phyloP scores from a whole-genome alignment of 2,329 filamentous ascomycete species.

The Epichloe scottii region DNA sequence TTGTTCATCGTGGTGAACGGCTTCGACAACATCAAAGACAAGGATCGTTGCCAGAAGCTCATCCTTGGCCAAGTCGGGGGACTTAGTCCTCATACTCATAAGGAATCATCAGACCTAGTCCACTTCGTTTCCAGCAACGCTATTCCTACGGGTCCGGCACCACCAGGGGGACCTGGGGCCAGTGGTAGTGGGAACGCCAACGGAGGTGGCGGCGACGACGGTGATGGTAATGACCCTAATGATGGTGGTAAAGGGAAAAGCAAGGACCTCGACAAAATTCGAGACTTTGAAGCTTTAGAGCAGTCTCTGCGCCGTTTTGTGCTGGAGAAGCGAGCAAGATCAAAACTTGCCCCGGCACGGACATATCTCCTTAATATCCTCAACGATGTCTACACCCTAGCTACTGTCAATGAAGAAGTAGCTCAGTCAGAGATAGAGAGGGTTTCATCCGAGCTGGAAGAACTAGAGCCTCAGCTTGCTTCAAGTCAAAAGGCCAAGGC shows the following conservation, averaged over 20 bases:
- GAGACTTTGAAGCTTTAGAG: constrained; percentile 84
- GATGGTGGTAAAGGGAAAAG: constrained; percentile 59
- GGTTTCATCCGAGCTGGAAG: constrained; percentile 65
- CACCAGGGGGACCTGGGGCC: constrained; percentile 41
- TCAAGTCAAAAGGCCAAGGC: constrained; percentile 67
- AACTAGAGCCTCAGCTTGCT: constrained; percentile 77
- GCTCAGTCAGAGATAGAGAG: constrained; percentile 75
- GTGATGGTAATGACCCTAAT: constrained; percentile 40
- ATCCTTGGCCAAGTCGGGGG: constrained; percentile 80
- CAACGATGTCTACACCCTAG: constrained; percentile 72
- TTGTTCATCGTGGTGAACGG: constrained; percentile 99
- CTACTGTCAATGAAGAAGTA: constrained; percentile 76
- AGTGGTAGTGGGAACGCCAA: constrained; percentile 39
- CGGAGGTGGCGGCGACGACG: constrained; percentile 38
- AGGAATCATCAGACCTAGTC: constrained; percentile 83
- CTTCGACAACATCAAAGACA: constrained; percentile 87
- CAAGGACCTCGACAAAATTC: constrained; percentile 76
- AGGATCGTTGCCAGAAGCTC: constrained; percentile 80
- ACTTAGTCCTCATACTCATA: constrained; percentile 85
- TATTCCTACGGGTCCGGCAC: constrained; percentile 58
- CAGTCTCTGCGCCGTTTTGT: constrained; percentile 84
- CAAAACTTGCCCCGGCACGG: constrained; percentile 88
- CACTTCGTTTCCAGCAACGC: constrained; percentile 98
- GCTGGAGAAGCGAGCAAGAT: constrained; percentile 85
- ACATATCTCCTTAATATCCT: constrained; percentile 92